Evolutionary conservation across 805 yeast genomes (phyloP).

Genomic region (Blastobotrys americana): DNA sequence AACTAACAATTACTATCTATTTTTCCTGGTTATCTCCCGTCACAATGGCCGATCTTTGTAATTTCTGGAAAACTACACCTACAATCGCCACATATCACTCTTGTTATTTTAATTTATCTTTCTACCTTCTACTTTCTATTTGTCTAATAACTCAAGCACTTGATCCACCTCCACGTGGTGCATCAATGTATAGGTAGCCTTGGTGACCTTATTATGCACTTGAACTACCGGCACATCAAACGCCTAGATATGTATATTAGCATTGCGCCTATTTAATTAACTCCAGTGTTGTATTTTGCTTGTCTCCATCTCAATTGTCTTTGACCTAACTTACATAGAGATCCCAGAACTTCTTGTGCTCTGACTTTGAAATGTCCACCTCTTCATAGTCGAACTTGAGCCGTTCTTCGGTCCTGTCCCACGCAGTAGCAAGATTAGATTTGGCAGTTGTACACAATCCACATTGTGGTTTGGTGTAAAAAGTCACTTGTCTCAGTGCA

Average conservation of each 20-base stretch:
- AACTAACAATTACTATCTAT: too few relatives aligned
- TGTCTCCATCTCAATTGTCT: not conserved
- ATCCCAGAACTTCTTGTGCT: constrained; percentile 31
- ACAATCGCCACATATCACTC: too few relatives aligned
- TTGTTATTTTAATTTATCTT: not conserved
- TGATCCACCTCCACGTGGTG: constrained; percentile 23
- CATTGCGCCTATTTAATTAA: not conserved
- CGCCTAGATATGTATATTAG: constrained; percentile 17
- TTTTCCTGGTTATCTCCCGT: too few relatives aligned
- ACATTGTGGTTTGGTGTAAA: constrained; percentile 32
- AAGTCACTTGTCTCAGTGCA: constrained; percentile 15
- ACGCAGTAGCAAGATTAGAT: constrained; percentile 14
- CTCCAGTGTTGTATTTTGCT: not conserved
- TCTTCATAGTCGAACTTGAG: constrained; percentile 19
- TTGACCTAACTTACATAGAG: constrained; percentile 21
- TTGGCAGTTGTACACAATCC: constrained; percentile 33
- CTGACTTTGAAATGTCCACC: constrained; percentile 31
- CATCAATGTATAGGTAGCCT: constrained; percentile 20
- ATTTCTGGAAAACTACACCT: too few relatives aligned
- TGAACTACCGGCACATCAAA: constrained; percentile 35
- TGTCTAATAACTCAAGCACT: constrained; percentile 13
- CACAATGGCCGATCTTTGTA: too few relatives aligned
- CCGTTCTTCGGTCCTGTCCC: constrained; percentile 12
- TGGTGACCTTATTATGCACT: constrained; percentile 11
- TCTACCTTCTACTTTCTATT: constrained; percentile 1